Evolutionary conservation across 2,329 filamentous ascomycete genomes (phyloP), one percentile per base, ranked within the genome.

Genomic region (Amylocarpus encephaloides): DNA sequence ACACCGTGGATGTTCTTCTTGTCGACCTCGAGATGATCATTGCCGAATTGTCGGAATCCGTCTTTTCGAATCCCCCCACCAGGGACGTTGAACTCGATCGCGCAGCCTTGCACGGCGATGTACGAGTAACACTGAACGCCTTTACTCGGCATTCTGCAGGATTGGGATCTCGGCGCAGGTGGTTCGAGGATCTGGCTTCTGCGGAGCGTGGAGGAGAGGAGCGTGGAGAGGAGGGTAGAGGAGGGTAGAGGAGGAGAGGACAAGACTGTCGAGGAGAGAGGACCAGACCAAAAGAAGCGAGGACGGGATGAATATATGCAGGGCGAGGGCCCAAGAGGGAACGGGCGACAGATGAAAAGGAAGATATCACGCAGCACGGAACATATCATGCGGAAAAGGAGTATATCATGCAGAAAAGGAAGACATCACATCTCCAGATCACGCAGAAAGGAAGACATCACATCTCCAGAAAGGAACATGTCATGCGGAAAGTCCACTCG

Each of bases 71-170:
- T 59, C 12, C 56, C 59, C 46, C 64, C 53, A 42, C 68, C 68
- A 4, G 73, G 73, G 4, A 75, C 72, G 5, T 65, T 68, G 45
- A 74, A 68, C 50, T 73, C 70, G 52, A 76, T 69, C 41, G 68
- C 64, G 49, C 68, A 67, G 36, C 66, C 70, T 1, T 65, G 61
- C 5, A 68, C 70, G 11, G 63, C 63, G 49, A 71, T 66, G 55
- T 71, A 72, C 5, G 66, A 67, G 60, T 67, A 70, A 5, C 57
- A 59, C 19, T 69, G 62, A 39, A 72, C 58, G 11, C 69, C 70
- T 61, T 71, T 71, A 57, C 67, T 70, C 1, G 69, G 69, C 69
- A 75, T 74, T 58, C 43, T 64, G 50, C 10, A 5, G 4, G 13
- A 11, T 11, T 16, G 5, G 13, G 11, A 40, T 40, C 19, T 40